phyloP scores from a whole-genome alignment of 108 stramenopile species.

The Stephanodiscus triporus region DNA sequence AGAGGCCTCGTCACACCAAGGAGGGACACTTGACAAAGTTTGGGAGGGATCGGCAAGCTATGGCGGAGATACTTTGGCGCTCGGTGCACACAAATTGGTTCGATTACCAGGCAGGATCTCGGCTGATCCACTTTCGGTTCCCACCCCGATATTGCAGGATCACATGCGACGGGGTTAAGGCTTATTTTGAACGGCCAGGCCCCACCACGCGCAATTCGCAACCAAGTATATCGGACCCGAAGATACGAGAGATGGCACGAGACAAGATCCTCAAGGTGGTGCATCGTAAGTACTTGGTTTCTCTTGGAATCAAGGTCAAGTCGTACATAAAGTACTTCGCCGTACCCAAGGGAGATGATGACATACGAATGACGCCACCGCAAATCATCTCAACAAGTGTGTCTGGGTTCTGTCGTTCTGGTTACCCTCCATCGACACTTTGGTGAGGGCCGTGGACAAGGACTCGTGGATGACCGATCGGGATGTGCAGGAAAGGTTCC shows the following conservation, averaged over 20 bases:
- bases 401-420: conserved; percentile 54
- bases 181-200: too few species aligned
- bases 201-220: too few species aligned
- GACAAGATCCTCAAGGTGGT: conserved; percentile 43
- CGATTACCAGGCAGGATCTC: too few species aligned
- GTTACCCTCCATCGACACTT: conserved; percentile 40
- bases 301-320: neutral
- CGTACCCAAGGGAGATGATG: conserved; percentile 38
- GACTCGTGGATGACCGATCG: neutral
- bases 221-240: neutral
- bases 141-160: too few species aligned
- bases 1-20: too few species aligned
- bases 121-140: too few species aligned
- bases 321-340: conserved; percentile 42
- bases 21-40: too few species aligned
- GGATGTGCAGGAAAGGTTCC: neutral
- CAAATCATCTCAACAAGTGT: conserved; percentile 39
- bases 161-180: too few species aligned
- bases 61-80: too few species aligned
- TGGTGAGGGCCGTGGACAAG: neutral
- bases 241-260: neutral
- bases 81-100: too few species aligned
- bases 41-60: too few species aligned
- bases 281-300: conserved; percentile 15
- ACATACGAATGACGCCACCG: conserved; percentile 30